Conservation (phyloP, 1,284 basidiomycete genomes). For the Cutaneotrichosporon curvatum region DNA sequence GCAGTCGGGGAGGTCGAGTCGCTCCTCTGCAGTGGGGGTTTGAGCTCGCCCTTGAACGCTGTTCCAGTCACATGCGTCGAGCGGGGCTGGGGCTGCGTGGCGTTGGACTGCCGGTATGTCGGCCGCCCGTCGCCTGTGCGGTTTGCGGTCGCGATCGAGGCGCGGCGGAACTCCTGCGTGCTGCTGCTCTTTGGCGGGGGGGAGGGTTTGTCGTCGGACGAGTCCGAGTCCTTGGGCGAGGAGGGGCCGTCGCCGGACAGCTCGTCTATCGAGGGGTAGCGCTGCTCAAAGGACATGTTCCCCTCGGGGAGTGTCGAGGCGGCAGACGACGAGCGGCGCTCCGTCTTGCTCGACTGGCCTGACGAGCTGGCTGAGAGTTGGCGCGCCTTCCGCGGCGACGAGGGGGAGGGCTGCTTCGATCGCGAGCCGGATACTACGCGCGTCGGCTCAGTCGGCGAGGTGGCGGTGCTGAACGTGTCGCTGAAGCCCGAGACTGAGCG, state of each 20-base stretch:
- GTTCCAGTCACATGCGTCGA: slow-evolving; percentile 47
- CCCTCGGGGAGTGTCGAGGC: slow-evolving; percentile 23
- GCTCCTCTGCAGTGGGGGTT: neutral
- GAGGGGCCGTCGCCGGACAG: slow-evolving; percentile 17
- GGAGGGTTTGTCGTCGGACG: too few species aligned
- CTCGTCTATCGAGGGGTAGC: slow-evolving; percentile 42
- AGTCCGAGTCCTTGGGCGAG: too few species aligned
- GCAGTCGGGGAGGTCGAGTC: slow-evolving; percentile 8
- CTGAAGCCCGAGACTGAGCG: slow-evolving; percentile 3
- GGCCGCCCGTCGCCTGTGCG: slow-evolving; percentile 29
- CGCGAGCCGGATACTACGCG: neutral
- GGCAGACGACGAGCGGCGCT: neutral
- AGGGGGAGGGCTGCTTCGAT: neutral
- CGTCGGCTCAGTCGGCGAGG: neutral
- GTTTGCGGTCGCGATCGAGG: slow-evolving; percentile 31
- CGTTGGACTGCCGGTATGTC: neutral
- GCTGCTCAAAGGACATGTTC: slow-evolving; percentile 35
- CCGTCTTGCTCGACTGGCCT: neutral
- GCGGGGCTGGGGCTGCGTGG: slow-evolving; percentile 20
- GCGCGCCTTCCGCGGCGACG: neutral
- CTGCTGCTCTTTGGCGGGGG: slow-evolving; percentile 2
- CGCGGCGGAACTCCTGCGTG: slow-evolving; percentile 9
- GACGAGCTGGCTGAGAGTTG: neutral
- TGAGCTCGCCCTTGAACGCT: slow-evolving; percentile 33
- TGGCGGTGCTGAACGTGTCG: slow-evolving; percentile 4